Evolutionary conservation across 768 basidiomycete genomes (phyloP).

Genomic region (Agrocybe chaxingu): DNA sequence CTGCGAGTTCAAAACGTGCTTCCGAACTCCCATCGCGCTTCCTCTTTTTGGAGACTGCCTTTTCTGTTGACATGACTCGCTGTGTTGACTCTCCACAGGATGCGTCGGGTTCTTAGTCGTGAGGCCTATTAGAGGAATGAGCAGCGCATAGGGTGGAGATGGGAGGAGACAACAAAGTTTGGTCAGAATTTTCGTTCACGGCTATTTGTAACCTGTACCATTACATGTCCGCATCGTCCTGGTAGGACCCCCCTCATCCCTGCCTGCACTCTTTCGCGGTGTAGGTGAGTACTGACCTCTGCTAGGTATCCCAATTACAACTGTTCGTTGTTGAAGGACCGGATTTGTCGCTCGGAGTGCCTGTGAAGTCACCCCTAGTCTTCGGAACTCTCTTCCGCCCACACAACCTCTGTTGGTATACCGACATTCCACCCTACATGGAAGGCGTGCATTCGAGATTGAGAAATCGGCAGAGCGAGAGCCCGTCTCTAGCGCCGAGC

Average conservation of each 20-base stretch:
- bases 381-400: slow-evolving; percentile 8
- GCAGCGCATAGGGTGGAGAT: slow-evolving; percentile 8
- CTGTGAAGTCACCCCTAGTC: slow-evolving; percentile 8
- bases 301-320: slow-evolving; percentile 7
- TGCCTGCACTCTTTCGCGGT: slow-evolving; percentile 4
- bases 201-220: slow-evolving; percentile 21
- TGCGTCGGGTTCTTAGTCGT: not conserved
- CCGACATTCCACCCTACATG: slow-evolving; percentile 2
- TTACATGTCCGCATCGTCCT: slow-evolving; percentile 18
- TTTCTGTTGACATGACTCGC: slow-evolving; percentile 30
- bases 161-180: slow-evolving; percentile 13
- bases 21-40: slow-evolving; percentile 30
- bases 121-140: not conserved
- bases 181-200: slow-evolving; percentile 11
- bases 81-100: not conserved
- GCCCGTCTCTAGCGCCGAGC: slow-evolving; percentile 16
- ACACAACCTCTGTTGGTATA: slow-evolving; percentile 7
- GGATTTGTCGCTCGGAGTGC: slow-evolving; percentile 6
- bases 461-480: slow-evolving; percentile 18
- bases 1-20: slow-evolving; percentile 28
- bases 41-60: slow-evolving; percentile 39
- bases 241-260: slow-evolving; percentile 11
- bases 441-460: slow-evolving; percentile 16
- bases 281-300: slow-evolving; percentile 14
- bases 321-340: slow-evolving; percentile 9